A percentile compares a stretch with the other conserved stretches of the same genome.
Conservation (phyloP, 2,329 filamentous ascomycete species). For the Neoarthrinium moseri region DNA sequence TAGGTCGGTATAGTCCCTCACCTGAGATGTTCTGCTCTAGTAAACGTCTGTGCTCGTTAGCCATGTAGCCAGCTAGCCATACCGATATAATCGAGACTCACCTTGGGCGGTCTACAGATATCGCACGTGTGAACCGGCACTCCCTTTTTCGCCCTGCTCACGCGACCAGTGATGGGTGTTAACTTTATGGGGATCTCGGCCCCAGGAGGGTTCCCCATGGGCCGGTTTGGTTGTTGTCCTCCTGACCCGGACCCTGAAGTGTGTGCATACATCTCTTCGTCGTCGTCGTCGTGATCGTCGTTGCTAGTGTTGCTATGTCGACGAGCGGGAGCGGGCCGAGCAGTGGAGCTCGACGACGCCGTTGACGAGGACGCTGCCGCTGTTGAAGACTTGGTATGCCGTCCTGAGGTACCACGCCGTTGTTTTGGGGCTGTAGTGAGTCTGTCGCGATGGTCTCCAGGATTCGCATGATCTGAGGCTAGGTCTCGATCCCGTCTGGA, state of each 20-base stretch:
- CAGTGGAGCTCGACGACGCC: conserved; percentile 24
- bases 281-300: too few relatives aligned
- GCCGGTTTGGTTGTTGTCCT: conserved; percentile 36
- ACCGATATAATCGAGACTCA: conserved; percentile 22
- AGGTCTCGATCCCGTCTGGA: conserved; percentile 33
- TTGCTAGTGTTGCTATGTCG: conserved; percentile 45
- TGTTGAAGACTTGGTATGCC: conserved; percentile 27
- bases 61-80: neutral
- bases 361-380: conserved; percentile 23
- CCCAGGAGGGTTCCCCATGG: conserved; percentile 32
- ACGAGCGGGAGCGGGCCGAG: conserved; percentile 26
- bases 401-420: conserved; percentile 32
- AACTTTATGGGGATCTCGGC: conserved; percentile 45
- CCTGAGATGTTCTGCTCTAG: conserved; percentile 62
- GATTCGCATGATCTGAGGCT: conserved; percentile 40
- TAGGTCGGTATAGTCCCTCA: conserved; percentile 25
- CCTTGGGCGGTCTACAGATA: conserved; percentile 50
- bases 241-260: conserved; percentile 34
- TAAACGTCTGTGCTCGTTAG: conserved; percentile 51
- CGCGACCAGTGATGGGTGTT: conserved; percentile 55
- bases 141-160: conserved; percentile 59
- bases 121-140: conserved; percentile 57
- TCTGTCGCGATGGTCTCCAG: conserved; percentile 30
- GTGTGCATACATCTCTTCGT: conserved; percentile 50
- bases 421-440: conserved; percentile 33